Base-by-base conservation (phyloP, 352 stramenopile species). In the Globisporangium cystogenes region DNA sequence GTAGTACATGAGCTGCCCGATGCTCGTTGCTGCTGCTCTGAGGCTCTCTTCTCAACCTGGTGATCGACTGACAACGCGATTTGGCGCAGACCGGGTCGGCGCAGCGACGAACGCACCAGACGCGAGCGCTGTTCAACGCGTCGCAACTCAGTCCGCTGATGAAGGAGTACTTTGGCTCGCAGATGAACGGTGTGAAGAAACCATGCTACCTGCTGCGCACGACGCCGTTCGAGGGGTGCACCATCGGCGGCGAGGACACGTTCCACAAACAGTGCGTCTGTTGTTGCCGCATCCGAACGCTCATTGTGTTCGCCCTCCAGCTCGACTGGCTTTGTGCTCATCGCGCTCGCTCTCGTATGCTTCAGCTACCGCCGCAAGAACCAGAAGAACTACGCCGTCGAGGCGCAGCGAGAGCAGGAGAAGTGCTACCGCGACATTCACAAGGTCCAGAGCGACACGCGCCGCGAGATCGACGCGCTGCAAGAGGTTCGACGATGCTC, bases 171-270 rank as follows among this genome's bases (percentile, higher is more conserved):
- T 71, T 91, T 52, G 70, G 65, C 3, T 74, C 72, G 1, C 72
- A 77, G 35, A 78, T 51, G 29, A 81, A 75, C 55, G 82, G 66
- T 49, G 54, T 76, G 7, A 88, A 86, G 63, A 87, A 86, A 49
- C 70, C 68, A 24, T 86, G 73, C 56, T 88, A 81, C 43, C 54
- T 96, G 23, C 54, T 87, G 33, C 83, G 86, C 20, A 96, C 86
- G 27, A 87, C 77, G 7, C 86, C 86, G 3, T 58, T 82, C 4
- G 62, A 72, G 15, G 68, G 82, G 29, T 95, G 84, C 55, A 58
- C 72, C 11, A 84, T 90, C 12, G 84, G 86, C 7, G 86, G 86
- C 8, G 76, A 90, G 47, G 86, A 88, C 37, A 95, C 83, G n/a
- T 93, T 78, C 50, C 73, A 79, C 62, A 86, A 84, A 57, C 72